phyloP scores from a whole-genome alignment of 148 eudicot species.

The Agrostemma githago region DNA sequence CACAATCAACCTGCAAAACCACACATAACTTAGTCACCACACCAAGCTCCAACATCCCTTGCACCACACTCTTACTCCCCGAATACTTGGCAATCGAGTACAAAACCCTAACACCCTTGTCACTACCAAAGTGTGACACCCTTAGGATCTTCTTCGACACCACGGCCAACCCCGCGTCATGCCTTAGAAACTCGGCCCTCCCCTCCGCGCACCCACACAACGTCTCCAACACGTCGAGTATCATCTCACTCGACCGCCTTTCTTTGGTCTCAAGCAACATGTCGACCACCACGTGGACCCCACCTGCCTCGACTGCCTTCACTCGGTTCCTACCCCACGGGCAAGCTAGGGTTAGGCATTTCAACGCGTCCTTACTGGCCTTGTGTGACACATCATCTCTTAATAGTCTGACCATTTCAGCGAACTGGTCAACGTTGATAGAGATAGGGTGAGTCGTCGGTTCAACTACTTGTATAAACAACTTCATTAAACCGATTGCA shows the following conservation, averaged over 20 bases:
- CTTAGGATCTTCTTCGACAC: conserved; percentile 42
- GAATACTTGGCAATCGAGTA: conserved; percentile 41
- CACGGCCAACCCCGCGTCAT: conserved; percentile 50
- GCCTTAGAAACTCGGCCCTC: conserved; percentile 50
- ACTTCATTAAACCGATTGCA: conserved; percentile 39
- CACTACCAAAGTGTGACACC: conserved; percentile 52
- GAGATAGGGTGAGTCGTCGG: conserved; percentile 23
- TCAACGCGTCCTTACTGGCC: conserved; percentile 45
- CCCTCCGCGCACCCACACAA: conserved; percentile 71
- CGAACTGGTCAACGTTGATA: conserved; percentile 33
- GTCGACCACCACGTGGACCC: conserved; percentile 31
- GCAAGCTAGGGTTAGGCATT: conserved; percentile 32
- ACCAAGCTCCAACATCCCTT: conserved; percentile 63
- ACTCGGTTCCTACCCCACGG: conserved; percentile 57
- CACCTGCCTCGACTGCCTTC: conserved; percentile 42
- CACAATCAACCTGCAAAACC: conserved; percentile 66
- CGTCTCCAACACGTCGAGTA: conserved; percentile 37
- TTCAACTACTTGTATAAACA: conserved; percentile 37
- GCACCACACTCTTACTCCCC: conserved; percentile 33
- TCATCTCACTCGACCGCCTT: conserved; percentile 49
- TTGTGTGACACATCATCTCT: conserved; percentile 40
- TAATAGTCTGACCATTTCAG: conserved; percentile 35
- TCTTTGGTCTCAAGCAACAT: conserved; percentile 35
- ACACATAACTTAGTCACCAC: conserved; percentile 62
- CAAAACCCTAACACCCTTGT: conserved; percentile 53